Evolutionary conservation across 1,139 yeast species (phyloP), one percentile per base, ranked within the genome.

Genomic region (Sugiyamaella neomexicana): DNA sequence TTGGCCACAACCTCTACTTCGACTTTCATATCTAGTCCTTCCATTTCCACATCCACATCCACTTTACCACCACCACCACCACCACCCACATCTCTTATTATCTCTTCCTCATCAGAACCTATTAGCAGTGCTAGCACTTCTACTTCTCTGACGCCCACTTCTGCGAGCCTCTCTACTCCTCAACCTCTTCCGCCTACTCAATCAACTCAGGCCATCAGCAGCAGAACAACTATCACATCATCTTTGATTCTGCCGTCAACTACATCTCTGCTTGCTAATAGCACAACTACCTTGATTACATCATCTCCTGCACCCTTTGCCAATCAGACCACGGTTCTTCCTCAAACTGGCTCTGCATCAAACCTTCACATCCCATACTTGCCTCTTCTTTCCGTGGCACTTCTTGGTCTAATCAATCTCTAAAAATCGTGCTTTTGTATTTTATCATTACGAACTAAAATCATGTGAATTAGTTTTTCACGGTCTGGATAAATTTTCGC

Each of bases 1-100:
- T 10, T 47, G n/a, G 10, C 53, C 2, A 40, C 57, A 12, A 12
- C 53, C 12, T 27, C 44, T 16, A 27, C 55, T 17, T 41, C 52
- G 16, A 49, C 50, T 16, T 42, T 52, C n/a, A 37, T 41, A n/a
- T 48, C 55, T 12, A 32, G 47, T 23, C 13, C 42, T 7, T 23
- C 48, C 8, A 29, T 9, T 29, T 29, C 54, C 9, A 17, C 50
- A 29, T 20, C 39, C 23, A 32, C 45, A 29, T 20, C 39, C 23
- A 32, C 45, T 27, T 17, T 36, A 38, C 46, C 57, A n/a, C n/a
- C 56, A 31, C 36, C 57, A n/a, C n/a, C 56, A 31, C 36, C 52
- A 20, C 15, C 41, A 23, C 13, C 50, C 4, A 5, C 42, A 23
- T 10, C 40, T 16, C 10, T 20, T 23, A 17, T 17, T 31, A 23